A percentile compares a stretch with the other conserved stretches of the same genome.
phyloP scores from a whole-genome alignment of 2,329 filamentous ascomycete species.

The Xylaria sp. region DNA sequence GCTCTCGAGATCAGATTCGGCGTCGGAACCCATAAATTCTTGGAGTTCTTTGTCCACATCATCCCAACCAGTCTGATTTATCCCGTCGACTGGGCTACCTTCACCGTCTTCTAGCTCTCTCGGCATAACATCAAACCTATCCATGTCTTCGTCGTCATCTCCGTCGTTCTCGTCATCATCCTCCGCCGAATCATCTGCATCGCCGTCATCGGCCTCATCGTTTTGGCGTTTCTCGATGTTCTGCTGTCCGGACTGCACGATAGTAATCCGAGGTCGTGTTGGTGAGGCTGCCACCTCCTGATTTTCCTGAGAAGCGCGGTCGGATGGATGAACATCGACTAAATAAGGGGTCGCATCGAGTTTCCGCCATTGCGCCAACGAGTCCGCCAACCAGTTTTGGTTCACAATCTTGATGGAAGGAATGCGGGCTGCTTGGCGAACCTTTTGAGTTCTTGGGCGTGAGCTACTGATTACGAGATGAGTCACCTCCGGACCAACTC shows the following conservation, averaged over 20 bases:
- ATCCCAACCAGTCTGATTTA: slow-evolving; percentile 49
- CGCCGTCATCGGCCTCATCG: slow-evolving; percentile 56
- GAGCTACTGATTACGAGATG: slow-evolving; percentile 78
- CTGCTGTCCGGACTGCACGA: slow-evolving; percentile 46
- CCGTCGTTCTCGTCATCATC: slow-evolving; percentile 50
- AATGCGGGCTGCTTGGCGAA: slow-evolving; percentile 83
- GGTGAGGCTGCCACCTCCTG: slow-evolving; percentile 50
- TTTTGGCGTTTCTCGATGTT: slow-evolving; percentile 44
- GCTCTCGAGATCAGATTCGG: slow-evolving; percentile 58
- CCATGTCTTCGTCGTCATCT: slow-evolving; percentile 52
- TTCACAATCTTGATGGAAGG: slow-evolving; percentile 89
- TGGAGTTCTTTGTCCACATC: slow-evolving; percentile 69
- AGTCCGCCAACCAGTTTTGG: slow-evolving; percentile 88
- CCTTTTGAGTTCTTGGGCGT: slow-evolving; percentile 86
- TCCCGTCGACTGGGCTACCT: slow-evolving; percentile 48
- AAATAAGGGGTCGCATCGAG: slow-evolving; percentile 82
- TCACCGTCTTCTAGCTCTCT: slow-evolving; percentile 58
- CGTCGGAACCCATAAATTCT: slow-evolving; percentile 68
- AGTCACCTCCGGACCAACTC: slow-evolving; percentile 71
- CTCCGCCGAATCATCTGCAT: slow-evolving; percentile 54
- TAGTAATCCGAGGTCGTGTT: slow-evolving; percentile 58
- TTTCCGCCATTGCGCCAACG: slow-evolving; percentile 83
- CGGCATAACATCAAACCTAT: slow-evolving; percentile 61
- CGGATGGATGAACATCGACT: slow-evolving; percentile 77
- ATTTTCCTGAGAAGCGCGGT: slow-evolving; percentile 57